These are phyloP conservation scores for Scytalidium lignicola DNA, from an alignment of 2,329 filamentous ascomycete genomes.

Conservation along the genomic window DNA sequence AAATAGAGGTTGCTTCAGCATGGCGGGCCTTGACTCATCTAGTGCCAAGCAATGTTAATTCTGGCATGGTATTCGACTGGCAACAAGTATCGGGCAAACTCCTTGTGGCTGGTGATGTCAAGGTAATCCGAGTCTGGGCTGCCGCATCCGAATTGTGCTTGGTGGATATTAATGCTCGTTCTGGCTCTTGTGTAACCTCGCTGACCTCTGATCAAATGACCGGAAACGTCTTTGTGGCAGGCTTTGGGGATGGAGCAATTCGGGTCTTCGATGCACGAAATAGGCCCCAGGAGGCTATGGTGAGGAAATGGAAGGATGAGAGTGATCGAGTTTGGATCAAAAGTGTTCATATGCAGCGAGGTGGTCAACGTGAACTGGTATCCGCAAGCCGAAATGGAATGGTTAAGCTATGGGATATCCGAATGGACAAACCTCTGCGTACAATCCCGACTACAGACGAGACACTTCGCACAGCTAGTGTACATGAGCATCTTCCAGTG, in stretches of 20 bases:
- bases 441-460: constrained; percentile 71
- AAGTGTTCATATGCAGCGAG: constrained; percentile 93
- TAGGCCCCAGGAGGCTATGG: constrained; percentile 83
- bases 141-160: constrained; percentile 89
- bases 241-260: constrained; percentile 92
- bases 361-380: constrained; percentile 85
- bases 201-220: constrained; percentile 97
- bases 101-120: constrained; percentile 92
- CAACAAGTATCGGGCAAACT: constrained; percentile 95
- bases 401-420: constrained; percentile 93
- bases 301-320: constrained; percentile 95
- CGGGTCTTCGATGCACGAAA: constrained; percentile 88
- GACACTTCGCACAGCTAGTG: constrained; percentile 77
- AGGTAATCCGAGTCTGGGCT: constrained; percentile 94
- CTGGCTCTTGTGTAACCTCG: constrained; percentile 91
- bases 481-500: constrained; percentile 93
- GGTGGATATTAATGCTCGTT: constrained; percentile 89
- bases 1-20: constrained; percentile 79
- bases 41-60: constrained; percentile 88
- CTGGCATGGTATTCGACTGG: constrained; percentile 97
- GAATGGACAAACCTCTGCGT: constrained; percentile 73
- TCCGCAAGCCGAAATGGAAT: constrained; percentile 89
- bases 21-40: constrained; percentile 93
- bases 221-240: constrained; percentile 90
- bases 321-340: constrained; percentile 83